A percentile compares a stretch with the other conserved stretches of the same genome.
These are phyloP conservation scores for Rhizophora apiculata DNA, from an alignment of 345 rosid genomes.

Conservation along the genomic window DNA sequence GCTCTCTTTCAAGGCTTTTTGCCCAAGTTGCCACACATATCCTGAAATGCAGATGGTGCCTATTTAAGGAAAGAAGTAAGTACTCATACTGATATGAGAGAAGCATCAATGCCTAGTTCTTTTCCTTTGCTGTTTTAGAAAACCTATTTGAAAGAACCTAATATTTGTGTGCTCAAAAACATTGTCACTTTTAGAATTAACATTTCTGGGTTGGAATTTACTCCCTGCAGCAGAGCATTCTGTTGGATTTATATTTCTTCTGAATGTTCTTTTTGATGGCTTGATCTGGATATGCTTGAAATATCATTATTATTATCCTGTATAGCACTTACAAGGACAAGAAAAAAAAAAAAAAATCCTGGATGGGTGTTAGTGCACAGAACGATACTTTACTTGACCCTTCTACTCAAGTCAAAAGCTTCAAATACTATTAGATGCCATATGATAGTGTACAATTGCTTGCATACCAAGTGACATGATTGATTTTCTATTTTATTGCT, in stretches of 20 bases:
- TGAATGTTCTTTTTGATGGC: neutral
- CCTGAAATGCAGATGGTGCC: slow-evolving; percentile 27
- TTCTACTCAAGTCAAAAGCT: neutral
- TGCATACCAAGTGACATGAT: neutral
- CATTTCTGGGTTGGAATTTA: neutral
- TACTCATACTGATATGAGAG: slow-evolving; percentile 35
- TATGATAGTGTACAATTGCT: neutral
- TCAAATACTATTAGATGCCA: neutral
- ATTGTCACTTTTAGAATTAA: slow-evolving; percentile 3
- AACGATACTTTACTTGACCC: too few species aligned
- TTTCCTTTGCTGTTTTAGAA: slow-evolving; percentile 29
- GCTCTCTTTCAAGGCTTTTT: slow-evolving; percentile 7
- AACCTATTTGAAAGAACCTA: slow-evolving; percentile 24
- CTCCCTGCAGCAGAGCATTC: neutral
- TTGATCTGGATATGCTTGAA: neutral
- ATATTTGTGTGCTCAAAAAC: slow-evolving; percentile 35
- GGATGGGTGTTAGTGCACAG: neutral
- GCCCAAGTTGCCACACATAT: neutral
- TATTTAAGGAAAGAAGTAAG: slow-evolving; percentile 50
- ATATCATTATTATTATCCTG: neutral
- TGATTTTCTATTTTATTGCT: slow-evolving; percentile 1
- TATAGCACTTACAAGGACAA: slow-evolving; percentile 27
- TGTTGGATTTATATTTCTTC: neutral
- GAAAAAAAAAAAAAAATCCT: slow-evolving; percentile 22
- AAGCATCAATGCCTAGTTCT: slow-evolving; percentile 22